Evolutionary conservation across 2,329 filamentous ascomycete genomes (phyloP), one percentile per base, ranked within the genome.

Genomic region (Dichotomopilus funicola): DNA sequence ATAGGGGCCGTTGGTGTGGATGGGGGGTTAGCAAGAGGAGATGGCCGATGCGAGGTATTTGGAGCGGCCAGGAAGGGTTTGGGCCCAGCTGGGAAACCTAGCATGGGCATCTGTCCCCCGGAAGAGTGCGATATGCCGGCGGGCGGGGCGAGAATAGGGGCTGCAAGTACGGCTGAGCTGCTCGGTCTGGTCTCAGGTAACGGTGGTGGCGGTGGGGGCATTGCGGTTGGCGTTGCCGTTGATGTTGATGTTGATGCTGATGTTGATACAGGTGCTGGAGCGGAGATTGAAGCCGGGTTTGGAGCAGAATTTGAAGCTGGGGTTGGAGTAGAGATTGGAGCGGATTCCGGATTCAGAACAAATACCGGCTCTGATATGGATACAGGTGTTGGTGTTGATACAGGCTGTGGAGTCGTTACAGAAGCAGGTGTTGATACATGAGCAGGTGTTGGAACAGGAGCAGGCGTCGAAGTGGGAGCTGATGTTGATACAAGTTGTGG

Each of bases 71-170:
- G 66, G 6, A 65, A 62, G n/a, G 65, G 63, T 37, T 62, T 64
- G 35, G 49, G 59, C 10, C 59, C 56, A 12, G 58, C 41, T 1
- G 62, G 52, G 41, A 65, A 63, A 6, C 63, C 63, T 38, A 65
- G 55, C 55, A 64, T 62, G 5, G 64, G 61, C 59, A 66, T 64
- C 11, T 63, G 64, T 2, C 59, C 61, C 38, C 64, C 63, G 48
- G 63, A 60, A 9, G 60, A 59, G 8, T 63, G 52, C 12, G 61
- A 55, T 2, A 60, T 45, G 11, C 62, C 64, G 6, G 56, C 52
- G 13, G 67, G 67, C n/a, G 64, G 63, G 6, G 65, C 64, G 3
- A 68, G 64, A 31, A 68, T 57, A 10, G 65, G 64, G 2, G 63
- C 62, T 3, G 63, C 65, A 37, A 69, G 58, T 12, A 66, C 62